Evolutionary conservation across 805 yeast genomes (phyloP), one percentile per base, ranked within the genome.

Genomic region (Ogataea allantospora): DNA sequence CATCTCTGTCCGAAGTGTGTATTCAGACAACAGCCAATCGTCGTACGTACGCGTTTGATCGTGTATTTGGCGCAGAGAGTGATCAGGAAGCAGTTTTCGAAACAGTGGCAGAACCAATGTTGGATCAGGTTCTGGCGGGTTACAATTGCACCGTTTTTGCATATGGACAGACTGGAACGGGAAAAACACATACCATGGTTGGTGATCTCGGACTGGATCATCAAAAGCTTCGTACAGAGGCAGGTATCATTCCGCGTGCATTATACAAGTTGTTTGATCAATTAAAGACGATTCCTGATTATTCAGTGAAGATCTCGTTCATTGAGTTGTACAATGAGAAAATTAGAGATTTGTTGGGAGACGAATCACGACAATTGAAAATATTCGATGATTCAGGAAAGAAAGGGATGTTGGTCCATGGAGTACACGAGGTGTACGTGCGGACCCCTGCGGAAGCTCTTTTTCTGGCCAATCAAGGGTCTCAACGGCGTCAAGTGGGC

Each of bases 271-370:
- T 86, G 5, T 87, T 87, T 57, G 64, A 67, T 18, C 58, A 58
- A 7, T 55, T 84, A 35, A 61, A 68, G 7, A 57, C 47, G 24
- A 57, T 51, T n/a, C 55, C 67, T 4, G 95, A 83, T 53, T 79
- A 71, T 54, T 55, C 83, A 21, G 88, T 84, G 13, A 82, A 80
- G 55, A 75, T 88, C 46, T 84, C 95, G 0, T 89, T 83, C 57
- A 72, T 88, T 37, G 97, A 88, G 57, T 65, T 88, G 13, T 89
- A 88, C 64, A 88, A 88, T 53, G 97, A 88, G 58, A 95, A 87
- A 50, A 65, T 89, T 33, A 71, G 75, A 33, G 96, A 88, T 55
- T 68, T 88, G 38, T 63, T 88, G 35, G 66, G 68, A 21, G 68
- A 62, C 27, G 62, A 57, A 20, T 71, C 72, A 21, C 84, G 77